Base-by-base conservation (phyloP, 2,329 filamentous ascomycete species). In the Coniochaeta hoffmannii region DNA sequence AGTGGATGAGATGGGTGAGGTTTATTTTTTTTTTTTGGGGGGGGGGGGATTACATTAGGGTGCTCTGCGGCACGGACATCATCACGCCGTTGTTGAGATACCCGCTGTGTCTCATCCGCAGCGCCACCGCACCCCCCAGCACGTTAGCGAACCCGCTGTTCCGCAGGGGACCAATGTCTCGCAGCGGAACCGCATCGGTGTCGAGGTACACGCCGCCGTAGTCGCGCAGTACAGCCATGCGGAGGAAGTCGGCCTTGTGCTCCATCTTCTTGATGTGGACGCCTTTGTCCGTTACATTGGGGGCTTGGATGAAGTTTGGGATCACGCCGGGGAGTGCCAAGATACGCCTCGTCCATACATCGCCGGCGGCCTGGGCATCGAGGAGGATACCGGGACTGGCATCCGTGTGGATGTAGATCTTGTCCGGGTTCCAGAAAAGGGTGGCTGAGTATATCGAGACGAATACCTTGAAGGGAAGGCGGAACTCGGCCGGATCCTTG, bases 361-460 rank as follows among this genome's bases (percentile, higher is more conserved):
- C 55, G 49, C 60, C 60, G 6, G 54, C 46, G 4, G 53, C 3
- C 10, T 53, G 54, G 19, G 61, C 59, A n/a, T 50, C 53, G 10
- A 56, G 55, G 35, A 59, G 57, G 3, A 62, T 30, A 1, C 56
- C 57, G 1, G 55, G 57, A 1, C 24, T 30, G 26, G 58, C 59
- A 55, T 67, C 64, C 32, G 64, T 66, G 54, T 67, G 65, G 52
- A 66, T 59, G 51, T 63, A 65, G 53, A 67, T 65, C 15, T 36
- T 50, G 15, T 61, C 53, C 1, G 65, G 65, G 5, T 50, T 32
- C 51, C 64, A 52, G 57, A 58, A 60, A 11, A 60, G 19, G 34
- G 62, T 53, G 10, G 64, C 56, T 2, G 65, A 61, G 55, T 65
- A 66, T 28, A 64, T 30, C 30, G 62, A 59, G 22, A 66, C 38